phyloP scores from a whole-genome alignment of 345 rosid species.

The Pistacia vera region DNA sequence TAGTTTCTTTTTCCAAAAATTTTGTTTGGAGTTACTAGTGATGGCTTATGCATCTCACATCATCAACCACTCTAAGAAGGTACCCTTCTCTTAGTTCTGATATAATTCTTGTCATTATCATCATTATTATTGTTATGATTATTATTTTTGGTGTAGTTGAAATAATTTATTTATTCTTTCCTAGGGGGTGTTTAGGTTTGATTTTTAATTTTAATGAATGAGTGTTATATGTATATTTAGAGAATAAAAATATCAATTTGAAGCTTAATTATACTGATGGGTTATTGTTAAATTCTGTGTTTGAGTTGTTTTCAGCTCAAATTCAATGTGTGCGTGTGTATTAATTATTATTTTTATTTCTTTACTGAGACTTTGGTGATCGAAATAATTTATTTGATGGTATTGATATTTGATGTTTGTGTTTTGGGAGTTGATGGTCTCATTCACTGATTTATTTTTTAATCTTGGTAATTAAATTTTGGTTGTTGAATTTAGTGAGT shows the following conservation, averaged over 20 bases:
- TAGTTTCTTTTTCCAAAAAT: not conserved
- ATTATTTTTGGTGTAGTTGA: too few relatives aligned
- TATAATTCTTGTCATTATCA: not conserved
- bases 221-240: not conserved
- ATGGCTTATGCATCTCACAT: constrained; percentile 64
- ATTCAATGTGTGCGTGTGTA: not conserved
- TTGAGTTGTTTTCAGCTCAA: not conserved
- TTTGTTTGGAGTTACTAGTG: constrained; percentile 20
- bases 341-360: not conserved
- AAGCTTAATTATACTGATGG: not conserved
- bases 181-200: not conserved
- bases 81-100: constrained; percentile 2
- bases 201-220: not conserved
- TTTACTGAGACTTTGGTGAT: not conserved
- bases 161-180: too few relatives aligned
- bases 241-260: not conserved
- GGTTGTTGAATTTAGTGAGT: not conserved
- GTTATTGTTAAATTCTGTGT: not conserved
- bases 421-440: not conserved
- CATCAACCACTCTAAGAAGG: constrained; percentile 68
- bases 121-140: too few relatives aligned
- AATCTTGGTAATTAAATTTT: not conserved
- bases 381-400: not conserved
- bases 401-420: not conserved
- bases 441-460: not conserved